These are phyloP conservation scores for Gonapodya prolifera DNA, from an alignment of 192 early-diverging fungal genomes.

Conservation along the genomic window DNA sequence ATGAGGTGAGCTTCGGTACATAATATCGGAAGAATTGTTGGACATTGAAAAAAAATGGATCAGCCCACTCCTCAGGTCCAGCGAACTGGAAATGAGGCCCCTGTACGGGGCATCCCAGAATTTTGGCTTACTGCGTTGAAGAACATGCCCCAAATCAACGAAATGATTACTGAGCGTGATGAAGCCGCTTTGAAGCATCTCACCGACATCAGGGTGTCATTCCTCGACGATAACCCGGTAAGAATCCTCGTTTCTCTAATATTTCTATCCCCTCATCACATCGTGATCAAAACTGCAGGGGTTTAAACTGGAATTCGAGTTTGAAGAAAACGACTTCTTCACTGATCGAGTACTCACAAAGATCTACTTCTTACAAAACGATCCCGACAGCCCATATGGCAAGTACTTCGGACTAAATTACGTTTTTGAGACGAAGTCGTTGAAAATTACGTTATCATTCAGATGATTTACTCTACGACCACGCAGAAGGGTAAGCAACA, in stretches of 20 bases:
- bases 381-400: slow-evolving; percentile 55
- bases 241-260: background rate
- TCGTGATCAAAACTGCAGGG: slow-evolving; percentile 31
- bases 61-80: background rate
- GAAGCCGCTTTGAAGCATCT: slow-evolving; percentile 79
- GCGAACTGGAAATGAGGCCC: slow-evolving; percentile 10
- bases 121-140: slow-evolving; percentile 95
- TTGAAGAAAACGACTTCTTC: slow-evolving; percentile 81
- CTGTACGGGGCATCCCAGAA: slow-evolving; percentile 67
- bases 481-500: slow-evolving; percentile 58
- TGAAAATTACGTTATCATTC: slow-evolving; percentile 3
- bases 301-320: slow-evolving; percentile 89
- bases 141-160: slow-evolving; percentile 65
- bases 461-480: slow-evolving; percentile 82
- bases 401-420: background rate
- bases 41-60: too few relatives aligned
- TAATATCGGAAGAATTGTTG: too few relatives aligned
- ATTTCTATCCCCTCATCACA: background rate
- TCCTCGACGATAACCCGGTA: slow-evolving; percentile 67
- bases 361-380: slow-evolving; percentile 76
- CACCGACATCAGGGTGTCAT: slow-evolving; percentile 73
- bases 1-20: too few relatives aligned
- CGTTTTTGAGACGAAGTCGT: background rate
- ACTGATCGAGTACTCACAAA: slow-evolving; percentile 76
- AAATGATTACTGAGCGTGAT: slow-evolving; percentile 84